phyloP scores from a whole-genome alignment of 1,139 yeast genomes.

The Spathaspora sp. region DNA sequence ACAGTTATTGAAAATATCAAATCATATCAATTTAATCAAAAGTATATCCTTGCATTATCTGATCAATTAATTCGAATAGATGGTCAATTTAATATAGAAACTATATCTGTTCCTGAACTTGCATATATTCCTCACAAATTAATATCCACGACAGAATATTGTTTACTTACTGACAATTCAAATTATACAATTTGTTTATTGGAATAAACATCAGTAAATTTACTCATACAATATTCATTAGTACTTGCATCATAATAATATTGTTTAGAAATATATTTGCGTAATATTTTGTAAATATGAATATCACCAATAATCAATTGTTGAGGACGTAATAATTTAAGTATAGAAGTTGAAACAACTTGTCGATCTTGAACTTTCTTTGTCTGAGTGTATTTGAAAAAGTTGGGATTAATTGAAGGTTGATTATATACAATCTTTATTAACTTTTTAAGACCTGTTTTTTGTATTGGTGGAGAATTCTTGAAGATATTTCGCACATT shows the following conservation, averaged over 20 bases:
- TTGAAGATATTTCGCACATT: slow-evolving; percentile 21
- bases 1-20: slow-evolving; percentile 6
- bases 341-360: slow-evolving; percentile 14
- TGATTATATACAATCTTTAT: slow-evolving; percentile 16
- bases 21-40: slow-evolving; percentile 8
- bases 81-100: neutral
- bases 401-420: slow-evolving; percentile 22
- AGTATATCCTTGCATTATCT: slow-evolving; percentile 11
- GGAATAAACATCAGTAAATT: neutral
- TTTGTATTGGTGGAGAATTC: slow-evolving; percentile 23
- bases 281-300: slow-evolving; percentile 28
- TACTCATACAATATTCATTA: slow-evolving; percentile 14
- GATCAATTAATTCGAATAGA: slow-evolving; percentile 7
- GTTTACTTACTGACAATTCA: slow-evolving; percentile 40
- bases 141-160: slow-evolving; percentile 13
- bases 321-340: slow-evolving; percentile 23
- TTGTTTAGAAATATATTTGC: slow-evolving; percentile 34
- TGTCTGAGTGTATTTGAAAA: slow-evolving; percentile 27
- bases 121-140: slow-evolving; percentile 10
- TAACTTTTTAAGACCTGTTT: slow-evolving; percentile 18
- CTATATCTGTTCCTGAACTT: slow-evolving; percentile 4
- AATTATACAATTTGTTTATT: slow-evolving; percentile 30
- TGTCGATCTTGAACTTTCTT: slow-evolving; percentile 18
- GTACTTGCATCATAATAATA: slow-evolving; percentile 23
- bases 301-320: slow-evolving; percentile 32